Base-by-base conservation (phyloP, 202 grass and related monocot species). In the Cymbopogon flexuosus region DNA sequence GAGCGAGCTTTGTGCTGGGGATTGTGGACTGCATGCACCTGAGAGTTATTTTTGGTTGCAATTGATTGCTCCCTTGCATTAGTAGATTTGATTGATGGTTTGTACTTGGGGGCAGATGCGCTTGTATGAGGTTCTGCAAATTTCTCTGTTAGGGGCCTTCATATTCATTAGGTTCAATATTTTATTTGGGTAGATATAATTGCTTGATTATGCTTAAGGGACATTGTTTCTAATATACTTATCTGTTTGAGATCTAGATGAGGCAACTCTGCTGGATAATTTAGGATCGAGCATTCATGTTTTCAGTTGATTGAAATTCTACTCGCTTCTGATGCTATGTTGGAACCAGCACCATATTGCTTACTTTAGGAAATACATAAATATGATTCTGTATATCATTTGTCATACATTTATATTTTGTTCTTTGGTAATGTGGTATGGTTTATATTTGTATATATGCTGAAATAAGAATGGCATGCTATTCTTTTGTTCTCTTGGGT, bases 11-110 rank as follows among this genome's bases (percentile, higher is more conserved):
- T 23, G 5, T 79, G 9, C 41, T 73, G 33, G n/a, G 34, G 27
- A 83, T 47, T 30, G 24, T 68, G 24, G 51, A 22, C 8, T 77
- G 72, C 45, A 49, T 77, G 65, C 45, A 49, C 66, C 70, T 77
- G 57, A 66, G 16, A 15, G 6, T 24, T 61, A 47, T 40, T 46
- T 58, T 54, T 49, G 12, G 18, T 24, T 29, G 43, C 65, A 43
- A 45, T 72, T 71, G 42, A 42, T 37, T 65, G 30, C 63, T 49
- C n/a, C 12, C 29, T 12, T 66, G n/a, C 8, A 14, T 41, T 70
- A 51, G 10, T 31, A 61, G 54, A 21, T 80, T 64, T 70, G 15
- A 36, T 29, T 69, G 14, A 37, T 31, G 1, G 74, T 49, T 87
- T 4, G 27, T 57, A 12, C 16, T 35, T 27, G 35, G 34, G 0